phyloP scores from a whole-genome alignment of 345 rosid genomes.

The Cardamine occulta region DNA sequence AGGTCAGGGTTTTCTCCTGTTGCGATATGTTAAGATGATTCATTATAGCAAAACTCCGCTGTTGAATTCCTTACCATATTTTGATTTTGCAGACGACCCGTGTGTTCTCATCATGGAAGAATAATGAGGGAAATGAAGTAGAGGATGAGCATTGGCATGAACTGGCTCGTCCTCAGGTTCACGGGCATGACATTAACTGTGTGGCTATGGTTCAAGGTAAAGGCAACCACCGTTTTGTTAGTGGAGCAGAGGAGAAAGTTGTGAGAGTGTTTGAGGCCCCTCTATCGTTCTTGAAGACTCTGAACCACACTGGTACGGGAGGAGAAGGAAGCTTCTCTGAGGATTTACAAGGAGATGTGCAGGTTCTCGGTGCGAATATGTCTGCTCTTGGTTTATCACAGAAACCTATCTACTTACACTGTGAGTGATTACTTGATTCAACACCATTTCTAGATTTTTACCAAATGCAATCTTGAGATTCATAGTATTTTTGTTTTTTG shows the following conservation, averaged over 20 bases:
- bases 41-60: neutral
- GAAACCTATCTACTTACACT: slow-evolving; percentile 81
- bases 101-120: slow-evolving; percentile 82
- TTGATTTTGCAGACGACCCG: slow-evolving; percentile 66
- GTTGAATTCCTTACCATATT: neutral
- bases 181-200: slow-evolving; percentile 94
- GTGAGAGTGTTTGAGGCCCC: slow-evolving; percentile 94
- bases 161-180: slow-evolving; percentile 94
- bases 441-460: slow-evolving; percentile 7
- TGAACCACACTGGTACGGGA: slow-evolving; percentile 61
- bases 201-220: slow-evolving; percentile 75
- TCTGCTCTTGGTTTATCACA: slow-evolving; percentile 98
- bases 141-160: slow-evolving; percentile 76
- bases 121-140: slow-evolving; percentile 39
- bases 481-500: slow-evolving; percentile 4
- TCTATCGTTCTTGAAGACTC: slow-evolving; percentile 78
- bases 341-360: slow-evolving; percentile 62
- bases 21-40: too few relatives aligned
- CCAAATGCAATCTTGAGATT: slow-evolving; percentile 10
- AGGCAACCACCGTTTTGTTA: slow-evolving; percentile 87
- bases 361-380: slow-evolving; percentile 92
- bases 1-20: slow-evolving; percentile 71
- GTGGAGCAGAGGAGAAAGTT: slow-evolving; percentile 99
- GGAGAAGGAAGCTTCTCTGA: slow-evolving; percentile 55
- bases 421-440: slow-evolving; percentile 45